Conservation (phyloP, 1,284 basidiomycete genomes). For the Marasmius tenuissimus region DNA sequence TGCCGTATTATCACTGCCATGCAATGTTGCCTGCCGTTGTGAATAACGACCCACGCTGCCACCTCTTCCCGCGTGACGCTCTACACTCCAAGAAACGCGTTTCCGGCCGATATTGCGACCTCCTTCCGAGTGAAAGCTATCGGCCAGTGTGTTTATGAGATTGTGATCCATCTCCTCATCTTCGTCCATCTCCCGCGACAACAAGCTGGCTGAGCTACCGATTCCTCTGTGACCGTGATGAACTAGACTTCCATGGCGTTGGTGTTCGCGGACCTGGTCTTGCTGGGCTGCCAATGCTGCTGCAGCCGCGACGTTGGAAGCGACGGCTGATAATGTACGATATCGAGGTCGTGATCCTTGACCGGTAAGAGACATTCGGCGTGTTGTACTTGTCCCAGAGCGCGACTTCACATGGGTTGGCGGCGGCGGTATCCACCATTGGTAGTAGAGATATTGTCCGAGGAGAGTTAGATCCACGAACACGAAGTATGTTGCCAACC, state of each 20-base stretch:
- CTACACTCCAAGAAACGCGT: slow-evolving; percentile 67
- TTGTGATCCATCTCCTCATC: slow-evolving; percentile 50
- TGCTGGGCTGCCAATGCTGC: slow-evolving; percentile 65
- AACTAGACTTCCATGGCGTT: slow-evolving; percentile 14
- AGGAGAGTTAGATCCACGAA: slow-evolving; percentile 75
- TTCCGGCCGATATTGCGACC: slow-evolving; percentile 46
- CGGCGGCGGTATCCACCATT: slow-evolving; percentile 19
- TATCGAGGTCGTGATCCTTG: slow-evolving; percentile 56
- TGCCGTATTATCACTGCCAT: background rate
- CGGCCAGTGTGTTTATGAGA: slow-evolving; percentile 53
- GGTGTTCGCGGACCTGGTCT: slow-evolving; percentile 37
- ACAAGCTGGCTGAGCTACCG: slow-evolving; percentile 18
- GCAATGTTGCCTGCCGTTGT: slow-evolving; percentile 8
- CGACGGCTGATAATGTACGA: slow-evolving; percentile 64
- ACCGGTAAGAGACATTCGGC: slow-evolving; percentile 42
- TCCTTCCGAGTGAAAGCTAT: slow-evolving; percentile 73
- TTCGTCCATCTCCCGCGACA: slow-evolving; percentile 36
- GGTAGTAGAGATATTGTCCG: slow-evolving; percentile 80
- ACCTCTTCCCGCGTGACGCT: slow-evolving; percentile 44
- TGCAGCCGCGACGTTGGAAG: slow-evolving; percentile 65
- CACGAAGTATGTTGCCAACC: slow-evolving; percentile 87
- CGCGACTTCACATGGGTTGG: slow-evolving; percentile 40
- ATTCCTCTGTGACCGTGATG: slow-evolving; percentile 21
- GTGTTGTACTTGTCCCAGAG: slow-evolving; percentile 31
- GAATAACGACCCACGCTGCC: slow-evolving; percentile 40